Base-by-base conservation (phyloP, 2,329 filamentous ascomycete genomes). In the Scedosporium apiospermum region DNA sequence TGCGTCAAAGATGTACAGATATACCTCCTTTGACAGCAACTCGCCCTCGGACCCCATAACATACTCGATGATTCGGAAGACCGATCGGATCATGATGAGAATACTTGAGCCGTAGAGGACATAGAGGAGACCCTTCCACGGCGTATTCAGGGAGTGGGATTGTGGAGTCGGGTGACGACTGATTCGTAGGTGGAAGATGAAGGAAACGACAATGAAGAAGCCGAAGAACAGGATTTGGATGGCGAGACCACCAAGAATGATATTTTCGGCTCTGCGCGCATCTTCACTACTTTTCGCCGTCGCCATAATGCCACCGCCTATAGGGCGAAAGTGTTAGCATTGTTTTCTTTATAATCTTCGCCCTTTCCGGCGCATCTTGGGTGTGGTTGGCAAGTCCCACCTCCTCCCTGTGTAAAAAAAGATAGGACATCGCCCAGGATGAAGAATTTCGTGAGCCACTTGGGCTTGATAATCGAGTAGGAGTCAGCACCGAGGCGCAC, bases 201-300 rank as follows among this genome's bases (percentile, higher is more conserved):
- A 66, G 0, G 80, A 76, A 0, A 78, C 74, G 1, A 78, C 58
- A 42, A 84, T 72, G 67, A 87, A 86, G 62, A 84, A 72, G 1
- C 75, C 74, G 61, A 86, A 85, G 64, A 81, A 78, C 18, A 82
- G 53, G 18, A 86, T 75, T 67, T 87, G 84, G 4, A 85, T 71
- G 12, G 79, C 70, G 1, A 87, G 71, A 1, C 83, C 83, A 3
- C 68, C 78, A 6, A 85, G 70, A 4, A 85, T 78, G 55, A 85
- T 71, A 12, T 78, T 74, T 63, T 80, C 72, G 26, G 79, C 80
- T 2, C 66, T 68, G 62, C 69, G 69, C 18, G 71, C 67, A 9
- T 41, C 59, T 6, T 63, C 60, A 23, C 75, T 68, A 49, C 65
- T 70, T 5, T 64, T 61, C 10, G 69, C 67, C 9, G 57, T 65